phyloP scores from a whole-genome alignment of 1,284 basidiomycete genomes.

The Ceratobasidium sp. region DNA sequence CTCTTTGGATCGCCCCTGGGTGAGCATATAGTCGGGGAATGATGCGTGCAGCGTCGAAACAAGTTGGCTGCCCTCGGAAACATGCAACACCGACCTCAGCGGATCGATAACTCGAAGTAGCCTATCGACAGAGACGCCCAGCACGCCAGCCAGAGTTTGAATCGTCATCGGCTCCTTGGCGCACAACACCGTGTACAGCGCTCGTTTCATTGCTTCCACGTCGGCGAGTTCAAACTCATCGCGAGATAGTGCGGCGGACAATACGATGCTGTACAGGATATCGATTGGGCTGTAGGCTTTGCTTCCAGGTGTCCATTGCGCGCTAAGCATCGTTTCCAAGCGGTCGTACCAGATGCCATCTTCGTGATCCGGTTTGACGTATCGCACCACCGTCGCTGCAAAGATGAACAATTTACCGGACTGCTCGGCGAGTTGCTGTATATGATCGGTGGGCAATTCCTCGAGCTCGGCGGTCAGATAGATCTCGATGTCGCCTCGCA shows the following conservation, averaged over 20 bases:
- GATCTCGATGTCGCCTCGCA: conserved; percentile 41
- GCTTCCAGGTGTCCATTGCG: not conserved
- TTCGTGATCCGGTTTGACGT: not conserved
- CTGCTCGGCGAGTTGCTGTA: conserved; percentile 19
- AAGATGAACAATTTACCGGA: conserved; percentile 45
- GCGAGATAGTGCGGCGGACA: not conserved
- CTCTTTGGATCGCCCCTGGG: no score
- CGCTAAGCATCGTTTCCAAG: conserved; percentile 14
- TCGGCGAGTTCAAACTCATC: not conserved
- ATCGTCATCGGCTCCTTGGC: conserved; percentile 34
- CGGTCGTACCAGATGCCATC: not conserved
- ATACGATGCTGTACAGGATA: not conserved
- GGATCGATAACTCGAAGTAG: conserved; percentile 3
- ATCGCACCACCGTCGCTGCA: conserved; percentile 19
- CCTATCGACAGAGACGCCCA: not conserved
- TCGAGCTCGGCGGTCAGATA: conserved; percentile 29
- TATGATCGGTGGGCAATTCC: conserved; percentile 8
- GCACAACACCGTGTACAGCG: no score
- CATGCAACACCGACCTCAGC: conserved; percentile 34
- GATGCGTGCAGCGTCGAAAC: conserved; percentile 36
- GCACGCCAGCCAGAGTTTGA: conserved; percentile 13
- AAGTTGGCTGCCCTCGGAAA: conserved; percentile 6
- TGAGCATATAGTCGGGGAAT: conserved; percentile 40
- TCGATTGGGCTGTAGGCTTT: conserved; percentile 2
- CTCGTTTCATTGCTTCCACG: not conserved